These are phyloP conservation scores for Hymenoscyphus linearis DNA, from an alignment of 2,329 filamentous ascomycete species.

Conservation along the genomic window DNA sequence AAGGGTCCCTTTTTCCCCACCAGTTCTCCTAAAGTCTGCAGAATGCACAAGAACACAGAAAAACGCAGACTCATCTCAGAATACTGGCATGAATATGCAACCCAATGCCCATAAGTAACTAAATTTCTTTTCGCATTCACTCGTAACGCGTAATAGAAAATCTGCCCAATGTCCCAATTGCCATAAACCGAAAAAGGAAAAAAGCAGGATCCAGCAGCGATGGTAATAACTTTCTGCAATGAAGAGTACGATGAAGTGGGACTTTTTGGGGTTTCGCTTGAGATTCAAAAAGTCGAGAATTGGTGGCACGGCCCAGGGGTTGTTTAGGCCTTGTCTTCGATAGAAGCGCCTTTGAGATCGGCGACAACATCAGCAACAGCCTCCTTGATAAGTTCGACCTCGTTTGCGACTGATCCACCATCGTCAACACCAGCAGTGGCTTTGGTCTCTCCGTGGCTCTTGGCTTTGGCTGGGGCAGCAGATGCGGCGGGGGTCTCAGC, in stretches of 20 bases:
- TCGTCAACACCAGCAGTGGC: slow-evolving; percentile 28
- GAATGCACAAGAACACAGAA: background rate
- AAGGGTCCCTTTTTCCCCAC: background rate
- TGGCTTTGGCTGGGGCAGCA: slow-evolving; percentile 40
- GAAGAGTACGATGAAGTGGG: background rate
- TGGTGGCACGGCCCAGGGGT: background rate
- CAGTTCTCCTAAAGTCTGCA: background rate
- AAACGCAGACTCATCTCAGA: slow-evolving; percentile 7
- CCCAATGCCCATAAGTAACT: slow-evolving; percentile 8
- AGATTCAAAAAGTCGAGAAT: background rate
- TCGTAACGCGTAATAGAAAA: background rate
- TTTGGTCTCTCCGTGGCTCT: slow-evolving; percentile 48
- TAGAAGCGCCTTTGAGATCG: slow-evolving; percentile 53
- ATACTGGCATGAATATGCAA: slow-evolving; percentile 19
- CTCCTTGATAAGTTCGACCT: slow-evolving; percentile 38
- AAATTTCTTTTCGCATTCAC: background rate
- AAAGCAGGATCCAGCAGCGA: background rate
- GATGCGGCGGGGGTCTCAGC: slow-evolving; percentile 43
- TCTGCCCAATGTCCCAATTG: background rate
- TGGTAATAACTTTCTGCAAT: slow-evolving; percentile 4
- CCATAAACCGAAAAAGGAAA: background rate
- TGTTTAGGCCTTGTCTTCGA: slow-evolving; percentile 47
- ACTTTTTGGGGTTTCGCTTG: background rate
- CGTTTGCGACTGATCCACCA: slow-evolving; percentile 26
- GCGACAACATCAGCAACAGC: slow-evolving; percentile 52